Conservation (phyloP, 2,329 filamentous ascomycete genomes). For the Phoma sp. region DNA sequence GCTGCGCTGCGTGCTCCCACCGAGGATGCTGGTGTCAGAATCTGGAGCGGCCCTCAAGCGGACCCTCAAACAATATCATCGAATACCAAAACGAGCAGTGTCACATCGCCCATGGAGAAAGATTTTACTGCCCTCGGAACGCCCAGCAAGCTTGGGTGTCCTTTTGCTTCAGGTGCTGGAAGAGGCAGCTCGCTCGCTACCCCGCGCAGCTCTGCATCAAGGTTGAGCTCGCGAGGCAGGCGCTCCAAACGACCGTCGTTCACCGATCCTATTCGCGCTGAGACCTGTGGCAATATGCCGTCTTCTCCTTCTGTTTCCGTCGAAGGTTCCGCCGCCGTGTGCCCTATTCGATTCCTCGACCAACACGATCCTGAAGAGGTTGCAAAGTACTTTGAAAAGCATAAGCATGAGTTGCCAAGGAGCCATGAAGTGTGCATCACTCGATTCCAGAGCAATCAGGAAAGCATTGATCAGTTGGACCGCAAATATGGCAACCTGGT, state of each 20-base stretch:
- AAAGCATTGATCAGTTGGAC: slow-evolving; percentile 85
- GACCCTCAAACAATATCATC: slow-evolving; percentile 33
- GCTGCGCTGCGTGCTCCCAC: slow-evolving; percentile 31
- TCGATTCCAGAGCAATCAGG: slow-evolving; percentile 85
- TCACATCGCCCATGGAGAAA: slow-evolving; percentile 68
- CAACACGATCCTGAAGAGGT: slow-evolving; percentile 93
- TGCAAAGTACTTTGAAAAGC: slow-evolving; percentile 89
- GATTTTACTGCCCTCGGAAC: slow-evolving; percentile 89
- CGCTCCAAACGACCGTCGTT: slow-evolving; percentile 51
- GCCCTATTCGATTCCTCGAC: slow-evolving; percentile 90
- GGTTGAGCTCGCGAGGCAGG: slow-evolving; percentile 42
- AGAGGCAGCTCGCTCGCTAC: slow-evolving; percentile 53
- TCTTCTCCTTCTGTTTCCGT: slow-evolving; percentile 57
- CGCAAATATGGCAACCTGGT: slow-evolving; percentile 92
- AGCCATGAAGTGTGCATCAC: slow-evolving; percentile 93
- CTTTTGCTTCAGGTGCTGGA: slow-evolving; percentile 66
- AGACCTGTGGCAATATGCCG: slow-evolving; percentile 50
- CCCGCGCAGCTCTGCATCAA: slow-evolving; percentile 49
- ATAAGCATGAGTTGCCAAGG: slow-evolving; percentile 92
- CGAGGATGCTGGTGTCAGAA: slow-evolving; percentile 44
- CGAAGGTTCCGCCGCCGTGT: slow-evolving; percentile 64
- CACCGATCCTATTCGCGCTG: slow-evolving; percentile 50
- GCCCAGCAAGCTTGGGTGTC: slow-evolving; percentile 79
- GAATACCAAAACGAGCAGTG: slow-evolving; percentile 41
- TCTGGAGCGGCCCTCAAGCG: slow-evolving; percentile 50